phyloP scores from a whole-genome alignment of 495 filamentous ascomycete species.

The Trichoderma asperelloides region DNA sequence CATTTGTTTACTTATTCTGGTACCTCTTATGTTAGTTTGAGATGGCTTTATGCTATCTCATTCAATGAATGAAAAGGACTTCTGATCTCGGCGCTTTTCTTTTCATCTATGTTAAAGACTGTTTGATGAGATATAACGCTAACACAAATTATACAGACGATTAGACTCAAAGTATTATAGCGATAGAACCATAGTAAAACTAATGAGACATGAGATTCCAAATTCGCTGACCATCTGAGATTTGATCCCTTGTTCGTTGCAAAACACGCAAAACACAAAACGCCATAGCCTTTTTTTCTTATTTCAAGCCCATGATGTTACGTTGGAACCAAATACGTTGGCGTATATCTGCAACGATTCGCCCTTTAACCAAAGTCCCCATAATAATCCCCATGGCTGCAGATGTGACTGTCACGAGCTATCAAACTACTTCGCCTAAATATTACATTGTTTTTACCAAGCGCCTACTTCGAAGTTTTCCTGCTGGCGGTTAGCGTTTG shows the following conservation, averaged over 20 bases:
- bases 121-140: not conserved
- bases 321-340: not conserved
- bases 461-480: conserved; percentile 72
- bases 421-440: not conserved
- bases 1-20: conserved; percentile 43
- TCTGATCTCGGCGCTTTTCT: conserved; percentile 38
- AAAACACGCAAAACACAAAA: not conserved
- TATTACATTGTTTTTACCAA: conserved; percentile 43
- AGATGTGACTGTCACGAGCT: not conserved
- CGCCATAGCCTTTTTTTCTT: not conserved
- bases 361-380: not conserved
- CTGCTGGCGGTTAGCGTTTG: conserved; percentile 27
- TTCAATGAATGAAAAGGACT: conserved; percentile 52
- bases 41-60: conserved; percentile 11
- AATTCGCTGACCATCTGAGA: not conserved
- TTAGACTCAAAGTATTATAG: not conserved
- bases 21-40: conserved; percentile 55
- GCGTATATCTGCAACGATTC: not conserved
- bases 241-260: not conserved
- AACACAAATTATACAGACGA: not conserved
- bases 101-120: not conserved
- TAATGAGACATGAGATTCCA: not conserved
- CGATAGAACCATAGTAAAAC: not conserved
- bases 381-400: not conserved
- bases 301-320: not conserved